Percentiles rank a stretch among this genome's conserved stretches.
Evolutionary conservation across 345 rosid species (phyloP).

Genomic region (Aurinia saxatilis): DNA sequence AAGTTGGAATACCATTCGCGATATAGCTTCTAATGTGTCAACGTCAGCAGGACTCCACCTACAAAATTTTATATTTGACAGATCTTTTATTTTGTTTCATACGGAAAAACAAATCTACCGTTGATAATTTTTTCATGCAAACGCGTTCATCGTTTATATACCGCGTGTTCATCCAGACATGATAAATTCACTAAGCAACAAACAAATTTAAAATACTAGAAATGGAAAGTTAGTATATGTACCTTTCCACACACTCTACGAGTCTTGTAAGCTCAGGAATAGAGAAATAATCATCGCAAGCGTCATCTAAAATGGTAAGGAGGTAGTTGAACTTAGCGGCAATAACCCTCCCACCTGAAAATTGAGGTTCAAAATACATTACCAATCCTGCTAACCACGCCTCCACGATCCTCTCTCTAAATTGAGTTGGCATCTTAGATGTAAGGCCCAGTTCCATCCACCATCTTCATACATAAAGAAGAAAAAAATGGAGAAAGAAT

Average conservation of each 20-base stretch:
- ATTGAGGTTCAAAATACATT: constrained; percentile 12
- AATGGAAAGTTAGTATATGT: neutral
- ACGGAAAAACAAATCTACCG: too few species aligned
- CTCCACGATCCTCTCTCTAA: constrained; percentile 7
- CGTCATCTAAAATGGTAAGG: constrained; percentile 7
- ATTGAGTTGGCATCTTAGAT: neutral
- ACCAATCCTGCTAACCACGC: neutral
- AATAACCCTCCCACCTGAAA: neutral
- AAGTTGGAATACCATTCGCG: neutral
- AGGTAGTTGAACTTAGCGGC: constrained; percentile 4
- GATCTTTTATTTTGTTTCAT: neutral
- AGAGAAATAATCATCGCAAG: neutral
- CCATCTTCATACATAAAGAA: neutral
- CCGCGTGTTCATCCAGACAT: too few species aligned
- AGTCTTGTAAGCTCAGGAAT: neutral
- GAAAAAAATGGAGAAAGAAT: neutral
- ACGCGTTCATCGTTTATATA: too few species aligned
- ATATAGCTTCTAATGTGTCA: neutral
- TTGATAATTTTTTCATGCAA: too few species aligned
- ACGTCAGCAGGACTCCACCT: neutral
- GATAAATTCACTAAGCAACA: neutral
- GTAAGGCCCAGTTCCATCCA: neutral
- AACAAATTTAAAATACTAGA: neutral
- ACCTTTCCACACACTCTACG: constrained; percentile 9
- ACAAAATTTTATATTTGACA: neutral